Base-by-base conservation (phyloP, 1,284 basidiomycete genomes). In the Pterula multifida region DNA sequence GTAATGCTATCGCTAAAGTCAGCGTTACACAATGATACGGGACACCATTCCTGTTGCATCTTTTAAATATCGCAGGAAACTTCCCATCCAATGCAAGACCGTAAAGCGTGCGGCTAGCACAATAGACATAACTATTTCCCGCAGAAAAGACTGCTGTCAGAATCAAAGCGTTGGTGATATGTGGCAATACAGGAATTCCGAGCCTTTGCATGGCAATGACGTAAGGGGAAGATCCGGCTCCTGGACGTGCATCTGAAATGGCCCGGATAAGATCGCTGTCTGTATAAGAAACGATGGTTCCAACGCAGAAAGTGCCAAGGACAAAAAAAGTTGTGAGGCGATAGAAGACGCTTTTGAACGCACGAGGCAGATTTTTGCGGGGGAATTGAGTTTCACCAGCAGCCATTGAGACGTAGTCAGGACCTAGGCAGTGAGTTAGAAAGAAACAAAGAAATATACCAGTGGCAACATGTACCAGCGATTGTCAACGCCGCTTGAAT, bases 91-190 rank as follows among this genome's bases (percentile, higher is more conserved):
- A 63, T 0, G 85, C 79, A n/a, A 90, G 67, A 12, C 83, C 85
- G 60, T 81, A 83, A 21, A 87, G 63, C 0, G 81, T 83, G 46
- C 89, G 74, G n/a, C 79, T 82, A 0, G 85, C 75, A 49, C 82
- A 84, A 67, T 81, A 91, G 3, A 87, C 68, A 63, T 81, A 84
- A 12, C 79, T 78, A 57, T 85, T 86, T n/a, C 81, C 81, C 3
- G 86, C 85, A 3, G 82, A 86, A 66, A 85, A 88, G 1, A 84
- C 77, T 9, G 78, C 71, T 3, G 74, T 77, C 49, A 85, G 62
- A 44, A 88, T 68, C 48, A 76, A 66, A 12, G 80, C 81, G 57
- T 87, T 87, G 56, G 85, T 76, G 60, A 78, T 75, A 55, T 77
- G 74, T 0, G 83, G 81, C 1, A 86, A 65, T 3, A 75, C 69